Evolutionary conservation across 2,329 filamentous ascomycete species (phyloP).

Genomic region (Cadophora sp.): DNA sequence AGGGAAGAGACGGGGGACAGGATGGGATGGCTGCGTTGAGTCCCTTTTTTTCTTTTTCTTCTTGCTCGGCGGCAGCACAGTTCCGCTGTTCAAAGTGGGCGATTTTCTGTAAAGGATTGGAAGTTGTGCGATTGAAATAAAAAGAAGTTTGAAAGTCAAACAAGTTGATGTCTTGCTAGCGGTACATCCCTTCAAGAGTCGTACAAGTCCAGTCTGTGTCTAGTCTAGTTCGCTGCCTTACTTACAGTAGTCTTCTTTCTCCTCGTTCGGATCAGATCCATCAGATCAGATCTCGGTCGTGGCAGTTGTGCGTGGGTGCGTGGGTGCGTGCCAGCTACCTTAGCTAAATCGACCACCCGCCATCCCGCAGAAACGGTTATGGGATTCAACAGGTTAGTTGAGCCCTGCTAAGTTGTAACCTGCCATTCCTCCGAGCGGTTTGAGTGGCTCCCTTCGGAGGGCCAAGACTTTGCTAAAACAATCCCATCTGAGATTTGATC

Average conservation of each 20-base stretch:
- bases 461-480: slow-evolving; percentile 30
- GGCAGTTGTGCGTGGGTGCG: slow-evolving; percentile 12
- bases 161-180: neutral
- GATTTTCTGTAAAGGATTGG: neutral
- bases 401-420: slow-evolving; percentile 16
- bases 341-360: slow-evolving; percentile 12
- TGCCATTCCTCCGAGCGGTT: slow-evolving; percentile 6
- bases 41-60: neutral
- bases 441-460: slow-evolving; percentile 17
- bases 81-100: slow-evolving; percentile 23
- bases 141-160: neutral
- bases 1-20: neutral
- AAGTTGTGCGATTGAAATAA: neutral
- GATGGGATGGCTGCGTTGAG: neutral
- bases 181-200: neutral
- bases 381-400: slow-evolving; percentile 21
- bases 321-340: too few relatives aligned
- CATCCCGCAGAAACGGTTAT: slow-evolving; percentile 36
- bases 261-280: slow-evolving; percentile 11
- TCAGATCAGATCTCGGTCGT: slow-evolving; percentile 19
- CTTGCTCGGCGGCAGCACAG: slow-evolving; percentile 13
- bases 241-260: slow-evolving; percentile 2
- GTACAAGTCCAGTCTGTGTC: slow-evolving; percentile 13
- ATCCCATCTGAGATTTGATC: slow-evolving; percentile 26
- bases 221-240: neutral